Conservation (phyloP, 83 land plant species). For the Diphasiastrum complanatum region DNA sequence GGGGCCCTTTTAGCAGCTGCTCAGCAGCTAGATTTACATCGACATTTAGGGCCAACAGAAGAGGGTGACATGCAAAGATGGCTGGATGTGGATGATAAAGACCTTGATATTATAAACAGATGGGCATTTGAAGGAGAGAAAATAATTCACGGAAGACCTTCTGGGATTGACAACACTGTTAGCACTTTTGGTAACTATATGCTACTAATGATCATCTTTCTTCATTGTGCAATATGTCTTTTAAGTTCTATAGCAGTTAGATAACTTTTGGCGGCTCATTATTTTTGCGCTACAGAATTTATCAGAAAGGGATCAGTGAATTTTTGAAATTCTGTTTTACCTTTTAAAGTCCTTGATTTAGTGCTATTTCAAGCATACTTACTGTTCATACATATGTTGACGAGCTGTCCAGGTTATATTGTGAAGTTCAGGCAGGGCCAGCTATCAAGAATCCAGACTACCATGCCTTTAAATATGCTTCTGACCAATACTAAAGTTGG, state of each 20-base stretch:
- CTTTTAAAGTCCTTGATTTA: background rate
- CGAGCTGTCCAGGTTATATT: slow-evolving; percentile 53
- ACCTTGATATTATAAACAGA: slow-evolving; percentile 61
- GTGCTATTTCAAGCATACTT: background rate
- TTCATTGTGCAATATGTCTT: background rate
- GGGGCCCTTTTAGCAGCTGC: slow-evolving; percentile 57
- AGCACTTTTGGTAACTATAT: slow-evolving; percentile 79
- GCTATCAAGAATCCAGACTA: slow-evolving; percentile 45
- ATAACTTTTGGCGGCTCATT: background rate
- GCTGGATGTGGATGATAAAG: slow-evolving; percentile 36
- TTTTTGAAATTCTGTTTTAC: background rate
- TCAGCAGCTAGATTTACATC: slow-evolving; percentile 25
- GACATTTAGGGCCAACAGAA: background rate
- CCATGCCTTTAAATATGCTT: slow-evolving; percentile 71
- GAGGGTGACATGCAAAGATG: slow-evolving; percentile 20
- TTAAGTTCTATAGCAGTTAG: background rate
- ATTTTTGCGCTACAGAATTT: too few relatives aligned
- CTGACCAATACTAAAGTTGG: slow-evolving; percentile 84
- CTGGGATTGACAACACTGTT: slow-evolving; percentile 94
- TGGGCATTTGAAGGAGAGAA: slow-evolving; percentile 99
- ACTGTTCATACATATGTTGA: background rate
- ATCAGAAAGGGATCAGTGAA: too few relatives aligned
- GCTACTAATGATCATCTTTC: background rate
- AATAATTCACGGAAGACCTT: slow-evolving; percentile 91
- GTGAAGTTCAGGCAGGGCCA: slow-evolving; percentile 65